A percentile compares a stretch with the other conserved stretches of the same genome.
These are phyloP conservation scores for Cladophialophora chaetospira DNA, from an alignment of 2,329 filamentous ascomycete species.

Conservation along the genomic window DNA sequence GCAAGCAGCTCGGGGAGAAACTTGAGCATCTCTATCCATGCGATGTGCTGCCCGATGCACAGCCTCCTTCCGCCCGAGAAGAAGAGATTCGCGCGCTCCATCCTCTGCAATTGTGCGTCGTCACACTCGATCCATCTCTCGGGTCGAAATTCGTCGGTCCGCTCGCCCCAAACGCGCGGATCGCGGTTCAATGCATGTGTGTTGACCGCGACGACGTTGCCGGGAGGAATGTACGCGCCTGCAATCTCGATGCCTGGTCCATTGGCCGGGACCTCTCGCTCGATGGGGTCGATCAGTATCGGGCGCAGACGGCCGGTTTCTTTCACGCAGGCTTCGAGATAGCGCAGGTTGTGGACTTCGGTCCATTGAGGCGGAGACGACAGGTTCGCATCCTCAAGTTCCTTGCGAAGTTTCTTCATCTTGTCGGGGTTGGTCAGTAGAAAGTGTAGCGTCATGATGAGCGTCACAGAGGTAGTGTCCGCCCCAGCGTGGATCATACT, in stretches of 20 bases:
- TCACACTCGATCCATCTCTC: background rate
- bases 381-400: slow-evolving; percentile 16
- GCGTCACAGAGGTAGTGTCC: slow-evolving; percentile 22
- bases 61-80: slow-evolving; percentile 12
- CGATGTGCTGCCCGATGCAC: slow-evolving; percentile 22
- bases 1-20: background rate
- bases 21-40: slow-evolving; percentile 25
- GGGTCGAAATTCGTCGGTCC: background rate
- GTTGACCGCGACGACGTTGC: slow-evolving; percentile 22
- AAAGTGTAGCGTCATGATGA: slow-evolving; percentile 38
- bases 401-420: slow-evolving; percentile 4
- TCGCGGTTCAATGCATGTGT: slow-evolving; percentile 48
- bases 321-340: slow-evolving; percentile 23
- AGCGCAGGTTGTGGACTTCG: slow-evolving; percentile 63
- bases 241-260: slow-evolving; percentile 16
- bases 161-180: slow-evolving; percentile 19
- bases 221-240: slow-evolving; percentile 17
- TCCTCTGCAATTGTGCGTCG: slow-evolving; percentile 10
- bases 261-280: slow-evolving; percentile 30
- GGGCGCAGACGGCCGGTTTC: slow-evolving; percentile 19
- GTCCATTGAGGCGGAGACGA: slow-evolving; percentile 11
- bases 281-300: slow-evolving; percentile 28
- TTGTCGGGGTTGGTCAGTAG: slow-evolving; percentile 47
- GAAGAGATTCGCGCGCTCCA: slow-evolving; percentile 33
- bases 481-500: slow-evolving; percentile 24